Percentiles rank a stretch among this genome's conserved stretches.
phyloP scores from a whole-genome alignment of 1,284 basidiomycete genomes.

The Takashimella tepidaria region DNA sequence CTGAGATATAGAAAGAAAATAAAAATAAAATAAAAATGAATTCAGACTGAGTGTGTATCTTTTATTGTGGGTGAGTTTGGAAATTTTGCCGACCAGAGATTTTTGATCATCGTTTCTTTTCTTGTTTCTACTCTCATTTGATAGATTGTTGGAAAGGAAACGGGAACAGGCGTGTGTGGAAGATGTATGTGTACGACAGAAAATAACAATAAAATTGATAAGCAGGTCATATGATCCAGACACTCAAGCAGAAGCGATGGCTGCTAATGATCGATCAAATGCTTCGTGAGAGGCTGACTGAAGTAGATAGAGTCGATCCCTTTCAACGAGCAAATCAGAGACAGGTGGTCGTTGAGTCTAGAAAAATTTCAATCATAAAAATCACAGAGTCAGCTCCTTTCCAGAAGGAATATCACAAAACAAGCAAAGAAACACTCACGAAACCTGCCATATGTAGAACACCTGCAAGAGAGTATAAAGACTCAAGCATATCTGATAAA shows the following conservation, averaged over 20 bases:
- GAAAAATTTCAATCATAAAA: background rate
- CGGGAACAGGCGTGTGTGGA: too few relatives aligned
- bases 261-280: constrained; percentile 26
- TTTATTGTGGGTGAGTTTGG: too few relatives aligned
- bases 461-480: constrained; percentile 29
- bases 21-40: too few relatives aligned
- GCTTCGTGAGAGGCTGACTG: constrained; percentile 35
- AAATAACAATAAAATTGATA: too few relatives aligned
- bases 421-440: constrained; percentile 21
- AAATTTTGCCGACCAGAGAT: too few relatives aligned
- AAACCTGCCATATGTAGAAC: constrained; percentile 25
- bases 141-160: too few relatives aligned
- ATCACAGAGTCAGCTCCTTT: background rate
- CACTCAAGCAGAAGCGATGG: constrained; percentile 1
- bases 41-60: too few relatives aligned
- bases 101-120: too few relatives aligned
- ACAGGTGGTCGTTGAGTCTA: constrained; percentile 32
- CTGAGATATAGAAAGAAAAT: too few relatives aligned
- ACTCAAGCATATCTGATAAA: constrained; percentile 38
- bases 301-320: constrained; percentile 41
- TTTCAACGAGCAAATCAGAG: constrained; percentile 32
- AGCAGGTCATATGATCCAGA: too few relatives aligned
- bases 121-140: too few relatives aligned
- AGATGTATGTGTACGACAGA: too few relatives aligned
- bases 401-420: background rate